A percentile compares a stretch with the other conserved stretches of the same genome.
phyloP scores from a whole-genome alignment of 2,329 filamentous ascomycete genomes.

The Arthrobotrys sphaeroides region DNA sequence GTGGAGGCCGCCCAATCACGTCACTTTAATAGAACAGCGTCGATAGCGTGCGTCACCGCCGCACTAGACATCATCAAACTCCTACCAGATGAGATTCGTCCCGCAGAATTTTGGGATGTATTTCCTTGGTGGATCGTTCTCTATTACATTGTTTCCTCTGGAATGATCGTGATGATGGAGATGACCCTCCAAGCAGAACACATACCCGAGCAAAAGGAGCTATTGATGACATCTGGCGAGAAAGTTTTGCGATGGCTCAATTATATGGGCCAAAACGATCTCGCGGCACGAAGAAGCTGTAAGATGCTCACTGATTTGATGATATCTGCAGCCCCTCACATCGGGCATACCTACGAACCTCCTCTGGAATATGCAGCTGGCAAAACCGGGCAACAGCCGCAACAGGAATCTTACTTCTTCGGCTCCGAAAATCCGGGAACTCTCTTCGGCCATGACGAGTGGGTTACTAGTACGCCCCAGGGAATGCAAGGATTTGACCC shows the following conservation, averaged over 20 bases:
- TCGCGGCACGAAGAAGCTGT: slow-evolving; percentile 56
- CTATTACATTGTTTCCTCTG: slow-evolving; percentile 56
- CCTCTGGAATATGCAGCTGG: slow-evolving; percentile 19
- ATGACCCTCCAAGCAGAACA: slow-evolving; percentile 56
- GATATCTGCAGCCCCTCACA: slow-evolving; percentile 34
- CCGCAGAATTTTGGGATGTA: slow-evolving; percentile 54
- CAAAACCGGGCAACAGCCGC: slow-evolving; percentile 9
- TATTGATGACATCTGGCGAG: slow-evolving; percentile 55
- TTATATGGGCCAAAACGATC: slow-evolving; percentile 56
- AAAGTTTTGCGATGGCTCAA: slow-evolving; percentile 57
- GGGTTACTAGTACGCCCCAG: slow-evolving; percentile 11
- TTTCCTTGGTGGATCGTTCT: slow-evolving; percentile 57
- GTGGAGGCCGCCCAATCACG: slow-evolving; percentile 52
- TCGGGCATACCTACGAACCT: slow-evolving; percentile 32
- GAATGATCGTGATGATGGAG: slow-evolving; percentile 55
- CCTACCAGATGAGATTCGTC: slow-evolving; percentile 55
- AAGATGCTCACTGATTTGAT: slow-evolving; percentile 57
- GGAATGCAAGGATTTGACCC: slow-evolving; percentile 29
- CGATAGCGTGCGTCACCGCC: slow-evolving; percentile 56
- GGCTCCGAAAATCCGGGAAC: slow-evolving; percentile 9
- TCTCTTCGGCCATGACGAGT: slow-evolving; percentile 17
- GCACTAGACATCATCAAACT: slow-evolving; percentile 57
- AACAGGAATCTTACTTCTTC: slow-evolving; percentile 25
- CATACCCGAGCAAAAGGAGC: slow-evolving; percentile 57
- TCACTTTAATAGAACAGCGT: slow-evolving; percentile 57